Evolutionary conservation across 2,329 filamentous ascomycete species (phyloP).

Genomic region (Cercospora citrullina): DNA sequence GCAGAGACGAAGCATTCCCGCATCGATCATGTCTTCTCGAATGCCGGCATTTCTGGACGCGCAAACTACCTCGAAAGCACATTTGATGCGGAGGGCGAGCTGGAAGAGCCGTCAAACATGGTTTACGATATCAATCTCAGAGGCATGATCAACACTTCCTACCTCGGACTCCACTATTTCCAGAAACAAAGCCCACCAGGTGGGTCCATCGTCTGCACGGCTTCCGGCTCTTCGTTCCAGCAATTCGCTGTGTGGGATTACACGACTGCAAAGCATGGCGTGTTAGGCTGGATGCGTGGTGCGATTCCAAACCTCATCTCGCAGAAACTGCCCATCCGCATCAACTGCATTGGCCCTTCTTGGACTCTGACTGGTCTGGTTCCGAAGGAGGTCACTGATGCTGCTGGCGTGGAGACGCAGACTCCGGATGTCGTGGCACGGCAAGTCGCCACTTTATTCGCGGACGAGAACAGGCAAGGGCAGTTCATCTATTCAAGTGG

Average conservation of each 20-base stretch:
- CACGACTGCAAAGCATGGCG: slow-evolving; percentile 56
- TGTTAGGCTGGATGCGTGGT: slow-evolving; percentile 56
- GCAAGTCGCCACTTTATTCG: slow-evolving; percentile 53
- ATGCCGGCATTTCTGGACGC: slow-evolving; percentile 56
- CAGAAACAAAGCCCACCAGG: slow-evolving; percentile 44
- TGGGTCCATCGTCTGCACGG: slow-evolving; percentile 57
- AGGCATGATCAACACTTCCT: slow-evolving; percentile 44
- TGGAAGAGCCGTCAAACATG: slow-evolving; percentile 39
- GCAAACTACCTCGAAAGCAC: slow-evolving; percentile 37
- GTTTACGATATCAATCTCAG: slow-evolving; percentile 47
- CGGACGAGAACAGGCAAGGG: slow-evolving; percentile 50
- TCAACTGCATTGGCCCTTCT: slow-evolving; percentile 58
- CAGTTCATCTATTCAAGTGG: slow-evolving; percentile 55
- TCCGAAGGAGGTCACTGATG: slow-evolving; percentile 43
- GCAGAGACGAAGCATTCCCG: slow-evolving; percentile 46
- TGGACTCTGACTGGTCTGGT: slow-evolving; percentile 57
- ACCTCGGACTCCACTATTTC: slow-evolving; percentile 49
- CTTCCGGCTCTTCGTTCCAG: slow-evolving; percentile 54
- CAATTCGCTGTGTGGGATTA: slow-evolving; percentile 56
- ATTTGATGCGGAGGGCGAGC: slow-evolving; percentile 41
- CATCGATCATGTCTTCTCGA: slow-evolving; percentile 54
- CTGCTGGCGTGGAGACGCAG: slow-evolving; percentile 48
- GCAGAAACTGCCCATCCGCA: slow-evolving; percentile 48
- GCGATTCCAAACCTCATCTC: slow-evolving; percentile 42
- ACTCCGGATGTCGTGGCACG: slow-evolving; percentile 51